phyloP scores from a whole-genome alignment of 2,329 filamentous ascomycete species.

The Arthroderma uncinatum region DNA sequence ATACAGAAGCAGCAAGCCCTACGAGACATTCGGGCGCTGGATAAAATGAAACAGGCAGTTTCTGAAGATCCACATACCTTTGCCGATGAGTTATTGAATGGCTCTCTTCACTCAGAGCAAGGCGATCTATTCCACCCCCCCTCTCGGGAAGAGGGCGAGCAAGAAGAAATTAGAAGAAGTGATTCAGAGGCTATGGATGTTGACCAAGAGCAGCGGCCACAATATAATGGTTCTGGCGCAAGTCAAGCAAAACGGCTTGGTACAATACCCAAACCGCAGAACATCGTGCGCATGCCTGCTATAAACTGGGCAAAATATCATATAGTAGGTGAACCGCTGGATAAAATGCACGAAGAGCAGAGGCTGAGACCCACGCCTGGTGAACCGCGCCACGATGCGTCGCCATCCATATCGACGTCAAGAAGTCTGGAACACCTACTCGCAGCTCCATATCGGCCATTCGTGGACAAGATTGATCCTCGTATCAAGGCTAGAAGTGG shows the following conservation, averaged over 20 bases:
- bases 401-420: constrained; percentile 10
- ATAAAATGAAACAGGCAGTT: constrained; percentile 59
- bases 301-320: constrained; percentile 95
- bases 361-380: constrained; percentile 46
- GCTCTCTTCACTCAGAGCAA: constrained; percentile 42
- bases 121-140: constrained; percentile 28
- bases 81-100: constrained; percentile 53
- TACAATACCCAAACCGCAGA: constrained; percentile 63
- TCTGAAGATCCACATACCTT: constrained; percentile 62
- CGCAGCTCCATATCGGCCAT: constrained; percentile 50
- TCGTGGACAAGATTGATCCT: constrained; percentile 41
- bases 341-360: constrained; percentile 77
- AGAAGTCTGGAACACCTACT: constrained; percentile 42
- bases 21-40: constrained; percentile 61
- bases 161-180: constrained; percentile 23
- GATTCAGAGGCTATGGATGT: constrained; percentile 15
- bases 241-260: constrained; percentile 39
- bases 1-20: constrained; percentile 70
- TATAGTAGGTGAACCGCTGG: constrained; percentile 71
- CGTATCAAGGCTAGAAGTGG: constrained; percentile 23
- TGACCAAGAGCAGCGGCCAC: constrained; percentile 7
- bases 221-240: background rate
- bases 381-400: constrained; percentile 30
- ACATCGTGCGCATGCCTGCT: constrained; percentile 71
- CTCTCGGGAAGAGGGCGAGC: constrained; percentile 23